Conservation (phyloP, 495 filamentous ascomycete genomes). For the Penicillium malachiteum region DNA sequence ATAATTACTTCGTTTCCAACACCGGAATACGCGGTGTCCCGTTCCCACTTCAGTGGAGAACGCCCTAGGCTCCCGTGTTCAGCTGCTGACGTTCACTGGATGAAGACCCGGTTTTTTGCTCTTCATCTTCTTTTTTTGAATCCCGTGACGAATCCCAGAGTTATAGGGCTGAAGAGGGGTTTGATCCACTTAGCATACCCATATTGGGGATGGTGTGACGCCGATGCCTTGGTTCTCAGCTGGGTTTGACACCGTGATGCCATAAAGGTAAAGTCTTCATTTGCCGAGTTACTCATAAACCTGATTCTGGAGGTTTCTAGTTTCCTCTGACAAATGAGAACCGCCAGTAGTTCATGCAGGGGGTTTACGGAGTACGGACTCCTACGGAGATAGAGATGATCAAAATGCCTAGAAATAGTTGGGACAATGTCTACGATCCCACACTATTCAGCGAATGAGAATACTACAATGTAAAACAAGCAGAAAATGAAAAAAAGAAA, state of each 20-base stretch:
- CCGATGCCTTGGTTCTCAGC: not conserved
- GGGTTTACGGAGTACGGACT: too few relatives aligned
- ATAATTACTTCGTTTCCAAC: not conserved
- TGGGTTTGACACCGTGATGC: not conserved
- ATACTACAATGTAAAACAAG: too few relatives aligned
- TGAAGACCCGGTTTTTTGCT: not conserved
- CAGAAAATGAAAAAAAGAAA: too few relatives aligned
- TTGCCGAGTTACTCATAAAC: not conserved
- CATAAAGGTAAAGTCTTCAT: not conserved
- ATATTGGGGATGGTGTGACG: conserved; percentile 1
- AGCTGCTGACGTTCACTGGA: conserved; percentile 26
- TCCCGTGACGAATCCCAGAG: not conserved
- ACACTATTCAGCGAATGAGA: too few relatives aligned
- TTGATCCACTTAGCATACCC: not conserved
- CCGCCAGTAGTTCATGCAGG: too few relatives aligned
- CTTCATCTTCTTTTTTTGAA: not conserved
- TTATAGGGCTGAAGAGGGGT: conserved; percentile 12
- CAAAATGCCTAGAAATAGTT: too few relatives aligned
- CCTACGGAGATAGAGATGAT: too few relatives aligned
- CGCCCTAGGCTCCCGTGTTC: conserved; percentile 24
- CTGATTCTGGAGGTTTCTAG: not conserved
- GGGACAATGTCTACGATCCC: too few relatives aligned
- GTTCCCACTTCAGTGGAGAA: not conserved
- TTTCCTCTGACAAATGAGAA: not conserved
- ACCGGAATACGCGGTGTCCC: not conserved